Evolutionary conservation across 83 land plant species (phyloP).

Genomic region (Larix sibirica): DNA sequence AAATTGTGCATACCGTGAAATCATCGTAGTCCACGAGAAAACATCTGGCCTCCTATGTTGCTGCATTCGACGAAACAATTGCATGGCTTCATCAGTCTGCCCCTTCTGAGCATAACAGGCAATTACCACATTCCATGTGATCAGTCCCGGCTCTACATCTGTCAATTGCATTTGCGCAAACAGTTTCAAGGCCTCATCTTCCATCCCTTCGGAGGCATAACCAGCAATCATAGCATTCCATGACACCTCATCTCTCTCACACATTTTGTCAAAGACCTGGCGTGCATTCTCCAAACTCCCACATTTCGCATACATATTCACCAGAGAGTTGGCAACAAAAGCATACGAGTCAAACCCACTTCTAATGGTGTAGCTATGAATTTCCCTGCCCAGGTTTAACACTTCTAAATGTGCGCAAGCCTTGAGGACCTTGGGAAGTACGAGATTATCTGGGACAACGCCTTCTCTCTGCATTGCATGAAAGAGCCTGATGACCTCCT

Average conservation of each 20-base stretch:
- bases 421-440: constrained; percentile 41
- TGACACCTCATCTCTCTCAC: constrained; percentile 23
- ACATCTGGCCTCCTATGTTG: background rate
- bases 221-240: constrained; percentile 46
- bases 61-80: constrained; percentile 16
- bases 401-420: constrained; percentile 46
- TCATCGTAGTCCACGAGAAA: constrained; percentile 19
- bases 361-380: constrained; percentile 25
- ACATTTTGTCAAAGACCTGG: constrained; percentile 24
- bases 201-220: constrained; percentile 32
- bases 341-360: background rate
- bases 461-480: constrained; percentile 23
- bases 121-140: constrained; percentile 35
- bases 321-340: constrained; percentile 28
- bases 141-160: constrained; percentile 27
- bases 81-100: background rate
- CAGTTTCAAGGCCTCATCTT: constrained; percentile 32
- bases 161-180: constrained; percentile 57
- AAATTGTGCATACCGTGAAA: constrained; percentile 4
- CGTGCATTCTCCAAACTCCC: constrained; percentile 24
- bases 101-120: constrained; percentile 10
- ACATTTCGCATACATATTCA: constrained; percentile 36
- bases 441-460: constrained; percentile 44
- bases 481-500: constrained; percentile 17
- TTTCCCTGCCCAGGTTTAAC: constrained; percentile 19